Percentiles rank a stretch among this genome's conserved stretches.
Evolutionary conservation across 257 asterid genomes (phyloP).

Genomic region (Fraxinus anomala): DNA sequence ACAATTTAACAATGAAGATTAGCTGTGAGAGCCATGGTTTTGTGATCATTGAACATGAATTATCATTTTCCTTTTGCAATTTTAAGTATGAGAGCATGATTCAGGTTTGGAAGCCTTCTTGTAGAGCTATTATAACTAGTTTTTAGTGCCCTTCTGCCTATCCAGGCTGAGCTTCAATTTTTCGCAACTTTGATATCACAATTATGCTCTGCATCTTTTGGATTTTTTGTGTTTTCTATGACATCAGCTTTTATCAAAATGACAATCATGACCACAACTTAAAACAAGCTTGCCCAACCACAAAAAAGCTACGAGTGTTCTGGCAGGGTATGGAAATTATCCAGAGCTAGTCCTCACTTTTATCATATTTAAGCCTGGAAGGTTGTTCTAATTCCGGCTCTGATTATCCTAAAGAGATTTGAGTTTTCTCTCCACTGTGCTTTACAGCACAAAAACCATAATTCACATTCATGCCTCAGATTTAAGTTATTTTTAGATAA

Average conservation of each 20-base stretch:
- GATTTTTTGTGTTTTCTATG: neutral
- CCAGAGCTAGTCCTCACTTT: neutral
- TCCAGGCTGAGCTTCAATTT: neutral
- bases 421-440: neutral
- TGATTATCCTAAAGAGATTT: neutral
- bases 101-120: neutral
- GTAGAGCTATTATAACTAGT: neutral
- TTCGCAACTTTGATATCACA: neutral
- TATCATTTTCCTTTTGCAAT: neutral
- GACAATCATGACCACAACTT: neutral
- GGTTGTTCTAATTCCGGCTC: neutral
- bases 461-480: too few species aligned
- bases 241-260: neutral
- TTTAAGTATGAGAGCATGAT: neutral
- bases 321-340: neutral
- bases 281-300: neutral
- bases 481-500: too few species aligned
- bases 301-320: neutral
- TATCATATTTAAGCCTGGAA: neutral
- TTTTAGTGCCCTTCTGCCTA: neutral
- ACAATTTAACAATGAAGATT: neutral
- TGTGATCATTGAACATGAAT: neutral
- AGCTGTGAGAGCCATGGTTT: conserved; percentile 2
- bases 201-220: neutral
- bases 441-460: neutral